These are phyloP conservation scores for Atractiella rhizophila DNA, from an alignment of 768 basidiomycete genomes.

Conservation along the genomic window DNA sequence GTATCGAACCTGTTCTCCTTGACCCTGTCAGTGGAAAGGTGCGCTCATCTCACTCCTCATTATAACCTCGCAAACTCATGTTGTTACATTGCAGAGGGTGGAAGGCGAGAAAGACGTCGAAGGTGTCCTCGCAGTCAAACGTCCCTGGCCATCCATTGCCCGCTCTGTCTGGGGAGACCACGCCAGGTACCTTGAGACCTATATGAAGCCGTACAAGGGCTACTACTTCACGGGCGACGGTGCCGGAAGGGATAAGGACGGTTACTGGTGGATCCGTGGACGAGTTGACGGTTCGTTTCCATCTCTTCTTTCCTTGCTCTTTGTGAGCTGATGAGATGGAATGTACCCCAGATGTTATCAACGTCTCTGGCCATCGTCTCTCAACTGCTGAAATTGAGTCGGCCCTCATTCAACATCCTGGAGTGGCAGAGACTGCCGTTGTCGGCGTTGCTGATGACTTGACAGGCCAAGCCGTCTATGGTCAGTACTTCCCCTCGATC, in stretches of 20 bases:
- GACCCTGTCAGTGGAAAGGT: conserved; percentile 56
- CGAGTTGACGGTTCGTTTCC: conserved; percentile 73
- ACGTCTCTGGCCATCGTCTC: conserved; percentile 86
- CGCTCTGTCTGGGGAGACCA: conserved; percentile 80
- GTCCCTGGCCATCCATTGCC: conserved; percentile 87
- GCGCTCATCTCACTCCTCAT: too few relatives aligned
- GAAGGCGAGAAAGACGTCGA: conserved; percentile 58
- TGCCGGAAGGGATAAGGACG: conserved; percentile 73
- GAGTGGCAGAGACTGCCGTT: conserved; percentile 88
- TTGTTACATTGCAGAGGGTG: too few relatives aligned
- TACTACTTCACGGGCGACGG: conserved; percentile 95
- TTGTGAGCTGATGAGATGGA: conserved; percentile 29
- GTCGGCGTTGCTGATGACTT: conserved; percentile 57
- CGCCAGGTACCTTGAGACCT: conserved; percentile 52
- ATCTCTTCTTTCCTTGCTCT: conserved; percentile 97
- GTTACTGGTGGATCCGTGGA: conserved; percentile 97
- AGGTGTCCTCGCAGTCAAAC: conserved; percentile 62
- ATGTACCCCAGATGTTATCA: conserved; percentile 52
- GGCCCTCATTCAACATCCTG: conserved; percentile 75
- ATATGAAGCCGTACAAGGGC: conserved; percentile 39
- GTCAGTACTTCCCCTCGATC: conserved; percentile 27
- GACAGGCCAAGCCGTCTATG: conserved; percentile 69
- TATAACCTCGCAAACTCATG: too few relatives aligned
- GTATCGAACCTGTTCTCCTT: conserved; percentile 64
- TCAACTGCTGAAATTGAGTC: conserved; percentile 97